Percentiles rank a stretch among this genome's conserved stretches.
Evolutionary conservation across 2,329 filamentous ascomycete species (phyloP).

Genomic region (Xylaria sp.): DNA sequence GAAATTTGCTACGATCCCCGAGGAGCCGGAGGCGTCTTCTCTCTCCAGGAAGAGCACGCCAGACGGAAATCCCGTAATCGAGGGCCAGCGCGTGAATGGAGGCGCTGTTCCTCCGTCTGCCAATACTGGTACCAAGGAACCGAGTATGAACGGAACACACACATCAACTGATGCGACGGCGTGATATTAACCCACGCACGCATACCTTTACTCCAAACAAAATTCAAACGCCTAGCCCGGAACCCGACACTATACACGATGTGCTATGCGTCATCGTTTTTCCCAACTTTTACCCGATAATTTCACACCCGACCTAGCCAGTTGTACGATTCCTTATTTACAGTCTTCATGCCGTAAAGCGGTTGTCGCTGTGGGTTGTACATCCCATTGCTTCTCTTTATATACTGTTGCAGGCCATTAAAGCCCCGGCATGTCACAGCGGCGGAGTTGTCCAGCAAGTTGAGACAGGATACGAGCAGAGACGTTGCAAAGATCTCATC

Average conservation of each 20-base stretch:
- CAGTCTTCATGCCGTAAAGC: neutral
- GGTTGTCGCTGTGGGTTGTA: neutral
- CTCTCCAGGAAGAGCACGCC: conserved; percentile 36
- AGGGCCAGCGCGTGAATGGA: conserved; percentile 20
- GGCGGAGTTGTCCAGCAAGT: neutral
- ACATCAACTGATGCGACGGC: conserved; percentile 8
- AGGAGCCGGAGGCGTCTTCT: conserved; percentile 60
- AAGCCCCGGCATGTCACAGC: neutral
- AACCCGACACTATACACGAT: neutral
- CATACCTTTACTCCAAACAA: neutral
- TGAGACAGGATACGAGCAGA: neutral
- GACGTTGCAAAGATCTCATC: neutral
- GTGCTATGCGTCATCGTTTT: neutral
- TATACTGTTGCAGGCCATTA: neutral
- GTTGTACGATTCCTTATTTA: neutral
- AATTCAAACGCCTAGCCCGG: neutral
- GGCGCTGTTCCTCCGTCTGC: neutral
- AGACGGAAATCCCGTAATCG: conserved; percentile 12
- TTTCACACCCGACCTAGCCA: neutral
- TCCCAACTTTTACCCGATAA: neutral
- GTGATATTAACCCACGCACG: neutral
- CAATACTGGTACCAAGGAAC: conserved; percentile 12
- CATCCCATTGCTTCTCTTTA: neutral
- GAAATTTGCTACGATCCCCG: conserved; percentile 79
- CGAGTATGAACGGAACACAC: conserved; percentile 15